These are phyloP conservation scores for Plasmopara viticola DNA, from an alignment of 352 stramenopile genomes.

Conservation along the genomic window DNA sequence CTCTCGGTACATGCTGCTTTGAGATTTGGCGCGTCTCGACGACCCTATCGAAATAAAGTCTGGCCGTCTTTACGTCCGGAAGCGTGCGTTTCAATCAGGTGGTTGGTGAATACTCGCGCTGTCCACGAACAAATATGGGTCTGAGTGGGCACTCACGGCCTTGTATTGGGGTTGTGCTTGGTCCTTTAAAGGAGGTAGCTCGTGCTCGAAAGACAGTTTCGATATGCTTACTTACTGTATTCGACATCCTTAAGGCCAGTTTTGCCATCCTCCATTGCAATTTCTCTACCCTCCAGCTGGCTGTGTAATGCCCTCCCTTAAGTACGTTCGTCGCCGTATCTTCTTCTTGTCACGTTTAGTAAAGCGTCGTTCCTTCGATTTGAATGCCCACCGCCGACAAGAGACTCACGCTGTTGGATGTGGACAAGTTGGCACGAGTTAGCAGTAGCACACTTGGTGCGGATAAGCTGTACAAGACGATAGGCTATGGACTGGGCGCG, in stretches of 20 bases:
- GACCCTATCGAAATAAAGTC: constrained; percentile 5
- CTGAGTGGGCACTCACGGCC: neutral
- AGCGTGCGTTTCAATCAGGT: constrained; percentile 9
- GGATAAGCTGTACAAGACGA: constrained; percentile 83
- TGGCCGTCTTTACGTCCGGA: neutral
- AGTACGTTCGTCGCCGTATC: neutral
- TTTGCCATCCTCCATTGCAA: too few species aligned
- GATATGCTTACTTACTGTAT: too few species aligned
- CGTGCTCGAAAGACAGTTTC: neutral
- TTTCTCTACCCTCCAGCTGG: too few species aligned
- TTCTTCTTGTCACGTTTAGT: too few species aligned
- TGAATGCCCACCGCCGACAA: constrained; percentile 19
- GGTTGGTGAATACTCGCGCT: neutral
- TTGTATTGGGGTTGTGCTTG: too few species aligned
- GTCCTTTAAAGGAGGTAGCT: too few species aligned
- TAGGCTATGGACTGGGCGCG: constrained; percentile 61
- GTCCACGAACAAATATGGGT: neutral
- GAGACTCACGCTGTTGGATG: constrained; percentile 30
- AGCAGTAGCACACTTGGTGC: constrained; percentile 49
- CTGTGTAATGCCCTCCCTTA: constrained; percentile 10
- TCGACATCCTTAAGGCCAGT: too few species aligned
- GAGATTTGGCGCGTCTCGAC: constrained; percentile 5
- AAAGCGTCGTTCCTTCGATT: neutral
- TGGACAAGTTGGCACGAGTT: constrained; percentile 69
- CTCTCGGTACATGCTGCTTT: constrained; percentile 62